A percentile compares a stretch with the other conserved stretches of the same genome.
Conservation (phyloP, 768 basidiomycete genomes). For the Leccinum longicurvipes region DNA sequence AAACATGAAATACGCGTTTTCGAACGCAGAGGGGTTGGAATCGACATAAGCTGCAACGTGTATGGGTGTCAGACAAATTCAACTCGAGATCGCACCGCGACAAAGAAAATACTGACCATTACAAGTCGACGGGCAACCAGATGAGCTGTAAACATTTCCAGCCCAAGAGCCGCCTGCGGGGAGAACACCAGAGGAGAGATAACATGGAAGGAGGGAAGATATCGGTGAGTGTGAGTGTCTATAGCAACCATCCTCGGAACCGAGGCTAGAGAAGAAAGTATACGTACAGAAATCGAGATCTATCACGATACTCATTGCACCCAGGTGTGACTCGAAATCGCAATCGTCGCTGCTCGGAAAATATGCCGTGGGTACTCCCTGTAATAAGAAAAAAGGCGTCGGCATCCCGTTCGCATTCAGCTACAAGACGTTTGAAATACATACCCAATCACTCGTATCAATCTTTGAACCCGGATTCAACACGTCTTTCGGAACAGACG, state of each 20-base stretch:
- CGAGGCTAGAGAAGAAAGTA: neutral
- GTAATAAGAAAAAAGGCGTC: neutral
- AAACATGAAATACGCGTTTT: slow-evolving; percentile 41
- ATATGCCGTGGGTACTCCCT: slow-evolving; percentile 59
- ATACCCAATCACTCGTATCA: slow-evolving; percentile 25
- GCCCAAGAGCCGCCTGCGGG: slow-evolving; percentile 29
- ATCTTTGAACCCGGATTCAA: slow-evolving; percentile 16
- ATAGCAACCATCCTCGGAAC: neutral
- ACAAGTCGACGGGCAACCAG: slow-evolving; percentile 30
- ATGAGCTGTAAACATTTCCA: slow-evolving; percentile 19
- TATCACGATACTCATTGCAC: slow-evolving; percentile 60
- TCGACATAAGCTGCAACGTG: slow-evolving; percentile 26
- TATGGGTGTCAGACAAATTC: slow-evolving; percentile 10
- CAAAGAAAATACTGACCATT: slow-evolving; percentile 14
- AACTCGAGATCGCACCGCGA: neutral
- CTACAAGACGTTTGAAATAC: neutral
- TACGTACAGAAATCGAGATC: slow-evolving; percentile 38
- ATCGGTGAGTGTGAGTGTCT: neutral
- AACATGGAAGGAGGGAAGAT: neutral
- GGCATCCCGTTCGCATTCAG: neutral
- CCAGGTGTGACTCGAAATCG: slow-evolving; percentile 52
- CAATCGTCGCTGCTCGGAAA: slow-evolving; percentile 58
- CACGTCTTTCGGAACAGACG: slow-evolving; percentile 34
- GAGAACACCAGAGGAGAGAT: neutral
- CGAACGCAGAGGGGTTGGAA: slow-evolving; percentile 38